phyloP scores from a whole-genome alignment of 2,329 filamentous ascomycete species.

The Sclerotinia minor region DNA sequence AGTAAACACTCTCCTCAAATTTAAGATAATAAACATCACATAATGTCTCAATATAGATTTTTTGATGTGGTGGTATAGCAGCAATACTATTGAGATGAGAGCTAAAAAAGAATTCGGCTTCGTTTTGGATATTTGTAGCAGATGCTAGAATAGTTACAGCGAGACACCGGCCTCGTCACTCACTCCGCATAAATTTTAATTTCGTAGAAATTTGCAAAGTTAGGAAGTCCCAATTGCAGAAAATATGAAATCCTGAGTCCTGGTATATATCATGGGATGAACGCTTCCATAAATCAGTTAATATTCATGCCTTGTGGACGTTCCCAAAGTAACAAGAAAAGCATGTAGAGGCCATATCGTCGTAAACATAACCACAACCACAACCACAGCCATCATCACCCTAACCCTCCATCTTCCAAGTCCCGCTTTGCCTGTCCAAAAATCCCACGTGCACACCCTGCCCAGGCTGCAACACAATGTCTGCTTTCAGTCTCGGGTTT shows the following conservation, averaged over 20 bases:
- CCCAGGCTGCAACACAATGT: constrained; percentile 60
- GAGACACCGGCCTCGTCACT: not conserved
- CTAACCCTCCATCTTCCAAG: not conserved
- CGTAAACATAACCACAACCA: not conserved
- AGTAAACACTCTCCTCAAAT: too few relatives aligned
- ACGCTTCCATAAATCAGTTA: not conserved
- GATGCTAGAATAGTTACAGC: not conserved
- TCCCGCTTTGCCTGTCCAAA: constrained; percentile 45
- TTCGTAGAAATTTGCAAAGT: not conserved
- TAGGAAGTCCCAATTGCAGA: not conserved
- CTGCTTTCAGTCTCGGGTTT: constrained; percentile 54
- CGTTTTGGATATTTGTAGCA: not conserved
- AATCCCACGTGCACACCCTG: constrained; percentile 60
- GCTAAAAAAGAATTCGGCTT: not conserved
- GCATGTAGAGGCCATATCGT: not conserved
- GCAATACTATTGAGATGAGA: not conserved
- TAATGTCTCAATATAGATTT: not conserved
- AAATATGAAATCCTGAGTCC: not conserved
- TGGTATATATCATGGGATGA: not conserved
- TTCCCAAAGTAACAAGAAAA: not conserved
- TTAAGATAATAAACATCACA: too few relatives aligned
- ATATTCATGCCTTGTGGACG: not conserved
- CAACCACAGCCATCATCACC: not conserved
- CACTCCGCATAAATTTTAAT: not conserved
- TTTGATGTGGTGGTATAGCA: not conserved